phyloP scores from a whole-genome alignment of 139 green algal species.

The Picochlorum sp. region DNA sequence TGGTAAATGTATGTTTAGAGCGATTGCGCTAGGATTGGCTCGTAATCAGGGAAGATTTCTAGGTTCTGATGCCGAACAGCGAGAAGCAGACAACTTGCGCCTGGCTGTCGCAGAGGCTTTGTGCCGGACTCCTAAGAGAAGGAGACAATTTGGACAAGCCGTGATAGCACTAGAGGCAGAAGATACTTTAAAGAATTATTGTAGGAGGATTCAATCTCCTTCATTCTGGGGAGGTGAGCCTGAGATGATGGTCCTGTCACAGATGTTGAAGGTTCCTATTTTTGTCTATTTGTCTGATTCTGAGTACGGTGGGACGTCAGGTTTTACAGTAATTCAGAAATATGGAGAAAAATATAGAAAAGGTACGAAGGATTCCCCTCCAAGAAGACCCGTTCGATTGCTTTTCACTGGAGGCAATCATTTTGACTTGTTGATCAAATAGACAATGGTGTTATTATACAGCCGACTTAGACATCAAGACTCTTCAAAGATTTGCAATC shows the following conservation, averaged over 20 bases:
- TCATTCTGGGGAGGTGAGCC: constrained; percentile 62
- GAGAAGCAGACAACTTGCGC: constrained; percentile 46
- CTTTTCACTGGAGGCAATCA: constrained; percentile 51
- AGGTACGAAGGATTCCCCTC: constrained; percentile 13
- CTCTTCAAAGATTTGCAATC: constrained; percentile 1
- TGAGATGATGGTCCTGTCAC: constrained; percentile 52
- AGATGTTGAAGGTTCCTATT: constrained; percentile 48
- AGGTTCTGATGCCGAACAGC: constrained; percentile 17
- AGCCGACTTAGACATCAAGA: neutral
- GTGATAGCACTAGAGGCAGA: constrained; percentile 33
- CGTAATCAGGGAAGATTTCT: constrained; percentile 39
- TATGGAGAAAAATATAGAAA: constrained; percentile 53
- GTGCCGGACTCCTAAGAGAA: constrained; percentile 35
- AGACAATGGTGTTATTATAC: constrained; percentile 3
- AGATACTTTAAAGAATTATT: constrained; percentile 45
- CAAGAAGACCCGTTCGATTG: constrained; percentile 30
- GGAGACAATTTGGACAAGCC: constrained; percentile 37
- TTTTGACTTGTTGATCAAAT: constrained; percentile 56
- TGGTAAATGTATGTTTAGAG: constrained; percentile 60
- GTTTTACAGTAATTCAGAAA: constrained; percentile 34
- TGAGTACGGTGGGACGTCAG: constrained; percentile 9
- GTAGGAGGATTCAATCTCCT: constrained; percentile 31
- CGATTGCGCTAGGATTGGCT: constrained; percentile 41
- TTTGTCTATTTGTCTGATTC: constrained; percentile 30
- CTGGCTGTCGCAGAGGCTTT: constrained; percentile 48